phyloP scores from a whole-genome alignment of 2,329 filamentous ascomycete species.

The Drechslerella dactyloides region DNA sequence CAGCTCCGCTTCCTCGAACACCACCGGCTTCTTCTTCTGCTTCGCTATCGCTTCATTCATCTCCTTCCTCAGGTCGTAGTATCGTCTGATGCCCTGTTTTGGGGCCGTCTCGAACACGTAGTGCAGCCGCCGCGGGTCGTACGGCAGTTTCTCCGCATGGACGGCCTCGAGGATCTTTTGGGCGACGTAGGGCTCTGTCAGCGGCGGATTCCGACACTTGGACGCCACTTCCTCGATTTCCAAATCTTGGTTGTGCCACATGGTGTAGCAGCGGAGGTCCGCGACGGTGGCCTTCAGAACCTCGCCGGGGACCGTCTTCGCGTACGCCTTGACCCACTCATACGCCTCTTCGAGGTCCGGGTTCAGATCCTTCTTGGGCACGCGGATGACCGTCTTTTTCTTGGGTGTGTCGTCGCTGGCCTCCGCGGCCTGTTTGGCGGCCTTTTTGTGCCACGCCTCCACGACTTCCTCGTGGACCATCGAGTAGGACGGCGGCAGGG shows the following conservation, averaged over 20 bases:
- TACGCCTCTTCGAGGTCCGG: constrained; percentile 53
- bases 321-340: constrained; percentile 52
- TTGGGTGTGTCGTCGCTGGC: constrained; percentile 7
- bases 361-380: constrained; percentile 35
- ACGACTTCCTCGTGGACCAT: constrained; percentile 61
- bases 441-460: constrained; percentile 55
- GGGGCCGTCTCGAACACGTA: constrained; percentile 30
- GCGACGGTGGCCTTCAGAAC: constrained; percentile 53
- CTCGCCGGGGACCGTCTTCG: constrained; percentile 46
- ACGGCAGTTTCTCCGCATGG: constrained; percentile 59
- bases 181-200: constrained; percentile 65
- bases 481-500: constrained; percentile 74
- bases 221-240: constrained; percentile 62
- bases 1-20: too few relatives aligned
- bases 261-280: constrained; percentile 66
- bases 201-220: constrained; percentile 67
- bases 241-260: constrained; percentile 68
- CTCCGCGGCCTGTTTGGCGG: constrained; percentile 55
- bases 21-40: neutral
- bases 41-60: constrained; percentile 4
- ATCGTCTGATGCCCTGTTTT: constrained; percentile 19
- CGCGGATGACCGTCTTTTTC: constrained; percentile 29
- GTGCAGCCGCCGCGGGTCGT: constrained; percentile 27
- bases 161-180: constrained; percentile 68
- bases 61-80: constrained; percentile 12